A percentile compares a stretch with the other conserved stretches of the same genome.
phyloP scores from a whole-genome alignment of 257 asterid species.

The Paraleonurus japonicus region DNA sequence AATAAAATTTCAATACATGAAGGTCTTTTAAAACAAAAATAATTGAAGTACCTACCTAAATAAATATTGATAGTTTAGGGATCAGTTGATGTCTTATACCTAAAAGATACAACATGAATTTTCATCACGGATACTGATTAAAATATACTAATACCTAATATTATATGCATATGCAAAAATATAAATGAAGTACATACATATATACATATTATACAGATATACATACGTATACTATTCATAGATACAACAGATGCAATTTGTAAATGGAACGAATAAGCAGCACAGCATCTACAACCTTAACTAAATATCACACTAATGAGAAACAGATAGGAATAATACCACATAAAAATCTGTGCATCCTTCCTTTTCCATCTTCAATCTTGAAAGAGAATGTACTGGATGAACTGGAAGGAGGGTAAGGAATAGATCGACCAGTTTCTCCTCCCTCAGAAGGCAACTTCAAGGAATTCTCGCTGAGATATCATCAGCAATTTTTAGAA shows the following conservation, averaged over 20 bases:
- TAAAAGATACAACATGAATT: background rate
- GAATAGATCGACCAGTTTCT: slow-evolving; percentile 62
- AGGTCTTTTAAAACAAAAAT: no score
- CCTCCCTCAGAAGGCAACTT: slow-evolving; percentile 79
- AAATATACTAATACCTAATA: background rate
- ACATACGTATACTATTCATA: background rate
- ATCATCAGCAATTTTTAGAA: slow-evolving; percentile 29
- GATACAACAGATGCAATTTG: slow-evolving; percentile 2
- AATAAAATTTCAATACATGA: no score
- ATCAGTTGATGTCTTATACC: no score
- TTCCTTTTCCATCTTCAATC: slow-evolving; percentile 86
- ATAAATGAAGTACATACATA: background rate
- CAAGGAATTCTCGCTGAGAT: slow-evolving; percentile 71
- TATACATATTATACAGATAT: no score
- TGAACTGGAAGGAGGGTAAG: slow-evolving; percentile 52
- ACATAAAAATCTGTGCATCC: slow-evolving; percentile 85
- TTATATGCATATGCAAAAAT: background rate
- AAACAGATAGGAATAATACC: slow-evolving; percentile 44
- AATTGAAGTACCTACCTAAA: no score
- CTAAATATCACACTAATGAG: background rate
- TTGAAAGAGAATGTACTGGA: slow-evolving; percentile 70
- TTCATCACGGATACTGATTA: slow-evolving; percentile 7
- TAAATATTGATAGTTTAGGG: no score
- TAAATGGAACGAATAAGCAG: background rate
- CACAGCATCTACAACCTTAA: background rate